These are phyloP conservation scores for Discostella stelligera DNA, from an alignment of 352 stramenopile genomes.

Conservation along the genomic window DNA sequence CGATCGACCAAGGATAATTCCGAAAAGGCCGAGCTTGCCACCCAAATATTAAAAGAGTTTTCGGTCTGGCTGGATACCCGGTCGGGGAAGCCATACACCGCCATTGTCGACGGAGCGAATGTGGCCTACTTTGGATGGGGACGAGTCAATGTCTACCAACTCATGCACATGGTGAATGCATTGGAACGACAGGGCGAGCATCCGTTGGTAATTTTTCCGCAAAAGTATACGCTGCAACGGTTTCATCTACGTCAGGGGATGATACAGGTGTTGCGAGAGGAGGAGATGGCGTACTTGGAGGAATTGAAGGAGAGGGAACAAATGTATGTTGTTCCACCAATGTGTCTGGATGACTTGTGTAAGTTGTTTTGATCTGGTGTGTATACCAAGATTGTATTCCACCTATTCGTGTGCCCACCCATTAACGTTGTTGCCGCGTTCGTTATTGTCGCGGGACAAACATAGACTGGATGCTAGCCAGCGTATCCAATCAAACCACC, in stretches of 20 bases:
- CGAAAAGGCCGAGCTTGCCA: constrained; percentile 44
- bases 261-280: constrained; percentile 45
- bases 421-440: not conserved
- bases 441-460: not conserved
- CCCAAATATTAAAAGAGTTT: constrained; percentile 64
- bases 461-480: constrained; percentile 91
- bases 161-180: constrained; percentile 85
- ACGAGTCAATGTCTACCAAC: constrained; percentile 88
- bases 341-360: constrained; percentile 91
- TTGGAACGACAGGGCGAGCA: constrained; percentile 85
- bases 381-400: not conserved
- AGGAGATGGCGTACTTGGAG: constrained; percentile 45
- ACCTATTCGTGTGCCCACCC: not conserved
- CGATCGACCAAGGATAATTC: constrained; percentile 29
- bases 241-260: constrained; percentile 44
- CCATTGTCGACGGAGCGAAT: constrained; percentile 91
- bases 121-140: constrained; percentile 92
- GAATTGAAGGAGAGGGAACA: constrained; percentile 77
- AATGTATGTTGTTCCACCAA: constrained; percentile 89
- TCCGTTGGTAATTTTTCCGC: constrained; percentile 88
- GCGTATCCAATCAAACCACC: constrained; percentile 75
- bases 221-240: constrained; percentile 73
- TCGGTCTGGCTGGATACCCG: constrained; percentile 61
- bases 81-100: constrained; percentile 73
- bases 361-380: constrained; percentile 12